These are phyloP conservation scores for Pleurotus salmoneostramineus DNA, from an alignment of 768 basidiomycete species.

Conservation along the genomic window DNA sequence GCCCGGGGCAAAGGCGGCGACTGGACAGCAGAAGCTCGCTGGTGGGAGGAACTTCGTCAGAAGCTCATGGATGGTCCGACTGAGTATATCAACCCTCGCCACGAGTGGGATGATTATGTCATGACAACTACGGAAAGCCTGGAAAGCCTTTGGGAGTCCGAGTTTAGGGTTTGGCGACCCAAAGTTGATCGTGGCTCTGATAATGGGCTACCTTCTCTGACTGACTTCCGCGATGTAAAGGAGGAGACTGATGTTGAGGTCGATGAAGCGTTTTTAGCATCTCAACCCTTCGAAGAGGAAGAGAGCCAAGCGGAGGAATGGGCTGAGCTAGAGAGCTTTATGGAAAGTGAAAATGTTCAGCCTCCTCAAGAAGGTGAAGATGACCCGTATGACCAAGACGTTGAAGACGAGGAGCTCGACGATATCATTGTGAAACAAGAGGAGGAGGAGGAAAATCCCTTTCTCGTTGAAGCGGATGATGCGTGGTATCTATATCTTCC, in stretches of 20 bases:
- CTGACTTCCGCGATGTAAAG: too few species aligned
- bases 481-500: background rate
- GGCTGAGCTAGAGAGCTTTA: conserved; percentile 15
- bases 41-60: conserved; percentile 68
- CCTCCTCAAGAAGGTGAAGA: conserved; percentile 28
- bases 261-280: conserved; percentile 47
- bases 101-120: conserved; percentile 66
- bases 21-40: conserved; percentile 72
- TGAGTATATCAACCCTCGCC: conserved; percentile 7
- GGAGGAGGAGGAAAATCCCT: conserved; percentile 18
- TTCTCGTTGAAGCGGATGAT: background rate
- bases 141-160: conserved; percentile 78
- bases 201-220: too few species aligned
- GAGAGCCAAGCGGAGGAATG: conserved; percentile 20
- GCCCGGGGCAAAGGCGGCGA: conserved; percentile 52
- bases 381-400: conserved; percentile 14
- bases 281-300: conserved; percentile 37
- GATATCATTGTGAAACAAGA: background rate
- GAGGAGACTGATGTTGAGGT: conserved; percentile 32
- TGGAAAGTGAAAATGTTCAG: conserved; percentile 28
- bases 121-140: conserved; percentile 91
- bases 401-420: conserved; percentile 22
- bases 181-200: background rate
- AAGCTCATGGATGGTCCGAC: conserved; percentile 49
- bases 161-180: conserved; percentile 58